Evolutionary conservation across 192 early-diverging fungal genomes (phyloP), one percentile per base, ranked within the genome.

Genomic region (Geosiphon pyriformis): DNA sequence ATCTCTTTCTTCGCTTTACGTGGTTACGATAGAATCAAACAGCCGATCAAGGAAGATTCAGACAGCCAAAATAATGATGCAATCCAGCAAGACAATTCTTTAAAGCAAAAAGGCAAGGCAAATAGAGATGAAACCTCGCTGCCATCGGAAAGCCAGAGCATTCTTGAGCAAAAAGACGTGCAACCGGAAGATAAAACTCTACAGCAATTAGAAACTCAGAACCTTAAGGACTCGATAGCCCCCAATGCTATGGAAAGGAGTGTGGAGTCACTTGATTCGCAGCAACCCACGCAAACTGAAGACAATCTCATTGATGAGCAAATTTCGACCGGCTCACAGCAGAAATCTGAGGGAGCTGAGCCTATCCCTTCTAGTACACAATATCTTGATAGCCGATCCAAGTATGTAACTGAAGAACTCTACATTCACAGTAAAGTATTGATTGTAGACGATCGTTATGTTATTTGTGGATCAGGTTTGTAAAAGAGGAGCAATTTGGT

Each of bases 361-460:
- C 61, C 49, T 26, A 25, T 37, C 17, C 61, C 49, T 49, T 2
- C 3, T 12, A 47, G 26, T 0, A 50, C 42, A n/a, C 10, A 0
- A 33, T 22, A 51, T 32, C 12, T 12, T 1, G 50, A 65, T 65
- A 1, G 7, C 17, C 50, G 74, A 18, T 50, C 68, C 4, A 73
- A 78, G 12, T 83, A 77, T 71, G 85, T 95, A 1, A 89, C 91
- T 0, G 92, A 93, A 72, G 82, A 88, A 61, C 72, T 95, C 42
- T 95, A 95, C 70, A 85, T 95, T 37, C 93, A 95, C 79, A 88
- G 85, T 59, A 89, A 94, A 69, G 70, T 92, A 42, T 84, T 95
- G 85, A 92, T 95, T 67, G 83, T 92, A 10, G 93, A 95, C 68
- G 93, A 95, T 63, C 82, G 80, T 12, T 83, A 82, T 48, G 89